Percentiles rank a stretch among this genome's conserved stretches.
These are phyloP conservation scores for Boeremia exigua DNA, from an alignment of 2,329 filamentous ascomycete species.

Conservation along the genomic window DNA sequence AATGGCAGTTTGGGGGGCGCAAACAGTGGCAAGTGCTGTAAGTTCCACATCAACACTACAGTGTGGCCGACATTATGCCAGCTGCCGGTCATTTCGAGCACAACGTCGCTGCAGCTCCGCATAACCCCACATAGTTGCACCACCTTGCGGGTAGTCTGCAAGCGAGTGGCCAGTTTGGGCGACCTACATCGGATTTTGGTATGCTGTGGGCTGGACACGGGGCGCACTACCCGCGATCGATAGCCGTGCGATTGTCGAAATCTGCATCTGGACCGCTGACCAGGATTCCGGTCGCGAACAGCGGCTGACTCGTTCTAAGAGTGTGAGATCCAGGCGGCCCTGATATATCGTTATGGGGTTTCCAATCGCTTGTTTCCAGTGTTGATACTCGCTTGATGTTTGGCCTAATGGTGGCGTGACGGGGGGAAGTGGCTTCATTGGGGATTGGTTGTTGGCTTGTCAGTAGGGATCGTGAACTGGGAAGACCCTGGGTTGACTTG, in stretches of 20 bases:
- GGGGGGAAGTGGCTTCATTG: constrained; percentile 10
- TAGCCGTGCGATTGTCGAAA: constrained; percentile 17
- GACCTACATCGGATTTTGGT: constrained; percentile 1
- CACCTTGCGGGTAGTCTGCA: not conserved
- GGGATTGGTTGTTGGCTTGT: constrained; percentile 5
- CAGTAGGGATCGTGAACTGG: constrained; percentile 3
- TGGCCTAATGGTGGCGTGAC: constrained; percentile 4
- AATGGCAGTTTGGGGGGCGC: too few species aligned
- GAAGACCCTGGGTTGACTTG: constrained; percentile 3
- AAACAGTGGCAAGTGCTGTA: not conserved
- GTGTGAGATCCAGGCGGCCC: not conserved
- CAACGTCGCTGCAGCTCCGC: constrained; percentile 11
- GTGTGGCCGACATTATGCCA: constrained; percentile 5
- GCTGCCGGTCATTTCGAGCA: constrained; percentile 7
- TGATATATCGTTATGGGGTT: not conserved
- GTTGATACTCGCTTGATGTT: not conserved
- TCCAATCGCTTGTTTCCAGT: not conserved
- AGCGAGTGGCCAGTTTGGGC: constrained; percentile 11
- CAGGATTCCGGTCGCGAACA: constrained; percentile 16
- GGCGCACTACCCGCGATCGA: constrained; percentile 11
- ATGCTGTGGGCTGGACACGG: constrained; percentile 1
- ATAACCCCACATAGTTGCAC: constrained; percentile 9
- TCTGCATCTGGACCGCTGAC: constrained; percentile 21
- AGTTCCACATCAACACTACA: constrained; percentile 3
- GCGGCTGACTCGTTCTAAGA: constrained; percentile 10